Evolutionary conservation across 1,284 basidiomycete species (phyloP), one percentile per base, ranked within the genome.

Genomic region (Schizophyllum commune): DNA sequence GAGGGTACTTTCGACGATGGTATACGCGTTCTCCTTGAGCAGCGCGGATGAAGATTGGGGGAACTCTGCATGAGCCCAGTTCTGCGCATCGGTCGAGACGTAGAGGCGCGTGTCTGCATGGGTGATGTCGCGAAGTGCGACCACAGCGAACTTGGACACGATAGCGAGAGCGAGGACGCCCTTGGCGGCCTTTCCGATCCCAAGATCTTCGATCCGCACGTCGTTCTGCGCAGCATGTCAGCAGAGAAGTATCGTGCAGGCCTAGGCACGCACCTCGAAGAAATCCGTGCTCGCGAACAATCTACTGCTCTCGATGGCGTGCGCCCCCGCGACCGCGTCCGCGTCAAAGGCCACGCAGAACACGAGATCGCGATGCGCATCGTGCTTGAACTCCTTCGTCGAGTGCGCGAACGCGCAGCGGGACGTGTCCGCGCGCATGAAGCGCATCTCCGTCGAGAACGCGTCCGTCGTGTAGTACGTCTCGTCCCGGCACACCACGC

Each of bases 1-100:
- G 0, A 88, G 86, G 1, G 94, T 96, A 15, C 88, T 90, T 73
- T 98, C 95, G 61, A 99, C 91, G 65, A 99, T 88, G 0, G 96
- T 99, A 73, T 99, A 98, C 8, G 92, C 93, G 69, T 94, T 95
- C 74, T 96, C 93, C 6, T 85, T 82, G 3, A 96, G 80, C 53
- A 83, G 81, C 4, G 91, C 88, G 8, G 86, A 88, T 0, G 85
- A 85, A 3, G 92, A 90, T 67, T 94, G 93, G 4, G 94, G 94
- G 77, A 96, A 96, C 60, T 84, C 83, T 4, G 89, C 91, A 66
- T 86, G 84, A 1, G 88, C 88, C 94, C 94, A 97, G 2, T 79
- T 82, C 66, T 83, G 79, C 6, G 90, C 88, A 72, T 97, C 90
- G 4, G 91, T 80, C 0, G 90, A 85, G 47, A 96, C 92, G 68